phyloP scores from a whole-genome alignment of 345 rosid species.

The Gossypioides kirkii region DNA sequence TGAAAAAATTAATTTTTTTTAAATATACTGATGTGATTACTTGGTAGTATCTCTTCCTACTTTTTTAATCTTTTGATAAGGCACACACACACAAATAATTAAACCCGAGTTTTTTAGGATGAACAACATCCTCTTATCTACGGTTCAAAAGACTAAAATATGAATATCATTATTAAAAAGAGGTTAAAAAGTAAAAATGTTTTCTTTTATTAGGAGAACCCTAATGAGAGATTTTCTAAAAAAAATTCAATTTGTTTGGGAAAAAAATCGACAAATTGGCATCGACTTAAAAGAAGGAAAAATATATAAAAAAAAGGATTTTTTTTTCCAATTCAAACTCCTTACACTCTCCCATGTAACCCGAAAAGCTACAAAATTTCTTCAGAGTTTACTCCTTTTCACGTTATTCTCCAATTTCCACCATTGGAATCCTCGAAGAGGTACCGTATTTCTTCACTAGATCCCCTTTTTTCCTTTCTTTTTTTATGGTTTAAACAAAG shows the following conservation, averaged over 20 bases:
- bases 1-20: too few relatives aligned
- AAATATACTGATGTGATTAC: too few relatives aligned
- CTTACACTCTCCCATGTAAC: conserved; percentile 12
- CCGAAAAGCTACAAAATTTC: background rate
- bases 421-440: background rate
- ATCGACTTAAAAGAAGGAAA: background rate
- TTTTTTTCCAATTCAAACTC: background rate
- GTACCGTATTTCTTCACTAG: background rate
- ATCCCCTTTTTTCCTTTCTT: background rate
- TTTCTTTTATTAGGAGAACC: background rate
- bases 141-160: too few relatives aligned
- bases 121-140: too few relatives aligned
- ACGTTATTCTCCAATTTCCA: background rate
- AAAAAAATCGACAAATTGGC: background rate
- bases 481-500: background rate
- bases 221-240: background rate
- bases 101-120: too few relatives aligned
- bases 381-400: background rate
- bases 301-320: too few relatives aligned
- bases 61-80: too few relatives aligned
- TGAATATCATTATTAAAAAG: background rate
- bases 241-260: background rate
- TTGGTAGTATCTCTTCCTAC: too few relatives aligned
- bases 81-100: too few relatives aligned
- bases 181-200: background rate